Percentiles rank a stretch among this genome's conserved stretches.
Evolutionary conservation across 1,139 yeast genomes (phyloP).

Genomic region (Debaryomyces fabryi): DNA sequence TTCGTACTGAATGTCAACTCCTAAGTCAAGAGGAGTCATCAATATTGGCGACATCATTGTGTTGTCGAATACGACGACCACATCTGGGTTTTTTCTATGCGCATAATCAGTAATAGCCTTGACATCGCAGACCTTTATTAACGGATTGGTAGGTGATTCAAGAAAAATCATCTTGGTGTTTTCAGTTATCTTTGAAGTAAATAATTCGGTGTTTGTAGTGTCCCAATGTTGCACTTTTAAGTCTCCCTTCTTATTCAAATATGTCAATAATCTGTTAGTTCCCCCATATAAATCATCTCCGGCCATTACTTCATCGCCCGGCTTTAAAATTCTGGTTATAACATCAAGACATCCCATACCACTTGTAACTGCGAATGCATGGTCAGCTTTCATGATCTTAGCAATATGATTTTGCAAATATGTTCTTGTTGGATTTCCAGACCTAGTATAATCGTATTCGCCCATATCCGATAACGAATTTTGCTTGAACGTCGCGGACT

Average conservation of each 20-base stretch:
- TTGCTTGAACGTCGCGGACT: slow-evolving; percentile 91
- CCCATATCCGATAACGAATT: slow-evolving; percentile 76
- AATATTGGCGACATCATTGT: slow-evolving; percentile 94
- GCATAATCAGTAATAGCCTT: slow-evolving; percentile 65
- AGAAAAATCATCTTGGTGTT: slow-evolving; percentile 75
- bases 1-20: slow-evolving; percentile 90
- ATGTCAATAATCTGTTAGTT: slow-evolving; percentile 80
- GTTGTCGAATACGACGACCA: slow-evolving; percentile 85
- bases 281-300: slow-evolving; percentile 96
- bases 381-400: slow-evolving; percentile 71
- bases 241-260: slow-evolving; percentile 66
- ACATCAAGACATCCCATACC: slow-evolving; percentile 95
- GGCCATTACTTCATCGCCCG: slow-evolving; percentile 85
- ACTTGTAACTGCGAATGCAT: slow-evolving; percentile 79
- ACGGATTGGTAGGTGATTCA: slow-evolving; percentile 91
- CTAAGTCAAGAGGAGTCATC: slow-evolving; percentile 82
- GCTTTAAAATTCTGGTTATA: slow-evolving; percentile 67
- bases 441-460: slow-evolving; percentile 86
- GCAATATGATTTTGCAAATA: slow-evolving; percentile 76
- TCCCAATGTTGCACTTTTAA: slow-evolving; percentile 76
- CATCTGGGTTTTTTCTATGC: slow-evolving; percentile 65
- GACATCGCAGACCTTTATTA: slow-evolving; percentile 84
- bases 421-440: slow-evolving; percentile 94
- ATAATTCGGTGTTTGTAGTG: slow-evolving; percentile 69
- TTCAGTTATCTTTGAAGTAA: slow-evolving; percentile 52